These are phyloP conservation scores for Boletus sp. DNA, from an alignment of 1,284 basidiomycete species.

Conservation along the genomic window DNA sequence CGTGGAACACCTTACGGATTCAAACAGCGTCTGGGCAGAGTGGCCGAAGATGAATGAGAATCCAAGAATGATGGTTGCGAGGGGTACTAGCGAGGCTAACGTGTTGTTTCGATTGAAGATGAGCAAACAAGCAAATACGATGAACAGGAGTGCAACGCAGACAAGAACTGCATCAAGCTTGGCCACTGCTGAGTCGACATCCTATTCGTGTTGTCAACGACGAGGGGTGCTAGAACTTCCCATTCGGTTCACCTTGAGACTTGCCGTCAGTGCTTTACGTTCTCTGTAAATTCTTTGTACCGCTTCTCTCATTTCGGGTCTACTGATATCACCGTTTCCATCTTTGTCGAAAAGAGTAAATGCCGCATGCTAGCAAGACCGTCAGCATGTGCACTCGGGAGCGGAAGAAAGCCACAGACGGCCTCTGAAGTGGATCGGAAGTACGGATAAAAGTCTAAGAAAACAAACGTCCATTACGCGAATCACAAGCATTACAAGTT, in stretches of 20 bases:
- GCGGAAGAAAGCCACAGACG: slow-evolving; percentile 37
- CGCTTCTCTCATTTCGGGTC: slow-evolving; percentile 79
- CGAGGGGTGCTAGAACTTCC: background rate
- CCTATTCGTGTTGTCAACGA: slow-evolving; percentile 37
- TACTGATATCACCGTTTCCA: slow-evolving; percentile 77
- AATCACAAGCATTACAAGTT: background rate
- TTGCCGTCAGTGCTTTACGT: slow-evolving; percentile 67
- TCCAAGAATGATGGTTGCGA: slow-evolving; percentile 76
- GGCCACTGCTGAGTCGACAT: slow-evolving; percentile 66
- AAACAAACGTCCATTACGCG: slow-evolving; percentile 1
- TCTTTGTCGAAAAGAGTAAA: slow-evolving; percentile 81
- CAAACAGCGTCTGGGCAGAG: slow-evolving; percentile 78
- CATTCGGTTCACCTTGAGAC: slow-evolving; percentile 52
- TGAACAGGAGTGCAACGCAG: slow-evolving; percentile 53
- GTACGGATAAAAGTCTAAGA: slow-evolving; percentile 69
- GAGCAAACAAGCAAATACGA: slow-evolving; percentile 72
- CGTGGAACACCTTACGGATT: slow-evolving; percentile 50
- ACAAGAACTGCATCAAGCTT: slow-evolving; percentile 75
- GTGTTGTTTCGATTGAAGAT: slow-evolving; percentile 75
- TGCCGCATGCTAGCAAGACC: slow-evolving; percentile 52
- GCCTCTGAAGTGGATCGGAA: slow-evolving; percentile 72
- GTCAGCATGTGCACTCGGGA: slow-evolving; percentile 3
- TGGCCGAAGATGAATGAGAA: slow-evolving; percentile 83
- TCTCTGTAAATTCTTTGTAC: slow-evolving; percentile 81
- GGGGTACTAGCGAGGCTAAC: slow-evolving; percentile 72